Evolutionary conservation across 192 early-diverging fungal species (phyloP).

Genomic region (Chytriomyces sp.): DNA sequence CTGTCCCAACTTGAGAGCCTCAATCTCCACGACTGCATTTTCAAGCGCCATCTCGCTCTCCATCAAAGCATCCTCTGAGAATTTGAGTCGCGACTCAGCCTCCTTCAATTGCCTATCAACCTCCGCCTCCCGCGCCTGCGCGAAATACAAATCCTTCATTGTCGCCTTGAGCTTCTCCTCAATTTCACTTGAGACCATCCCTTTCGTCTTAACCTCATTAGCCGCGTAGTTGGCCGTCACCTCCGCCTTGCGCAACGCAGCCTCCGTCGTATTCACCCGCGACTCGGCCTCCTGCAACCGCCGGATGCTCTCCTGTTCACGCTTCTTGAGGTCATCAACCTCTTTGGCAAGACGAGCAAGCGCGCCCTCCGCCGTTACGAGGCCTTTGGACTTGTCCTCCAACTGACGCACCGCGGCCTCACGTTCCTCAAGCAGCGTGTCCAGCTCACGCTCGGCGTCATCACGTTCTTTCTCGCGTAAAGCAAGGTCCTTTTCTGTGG

Average conservation of each 20-base stretch:
- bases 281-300: constrained; percentile 13
- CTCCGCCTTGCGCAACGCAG: constrained; percentile 24
- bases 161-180: constrained; percentile 23
- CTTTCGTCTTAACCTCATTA: constrained; percentile 8
- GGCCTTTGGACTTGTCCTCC: neutral
- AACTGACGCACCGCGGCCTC: neutral
- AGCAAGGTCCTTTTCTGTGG: neutral
- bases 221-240: constrained; percentile 13
- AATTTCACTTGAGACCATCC: constrained; percentile 17
- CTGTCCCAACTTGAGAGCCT: neutral
- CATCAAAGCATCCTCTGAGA: constrained; percentile 27
- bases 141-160: constrained; percentile 27
- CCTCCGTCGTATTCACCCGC: constrained; percentile 12
- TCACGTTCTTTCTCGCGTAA: constrained; percentile 23
- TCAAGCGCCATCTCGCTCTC: constrained; percentile 17
- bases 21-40: constrained; percentile 4
- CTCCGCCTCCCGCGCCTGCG: constrained; percentile 15
- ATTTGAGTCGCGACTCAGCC: constrained; percentile 17
- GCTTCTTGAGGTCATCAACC: neutral
- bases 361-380: neutral
- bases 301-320: neutral
- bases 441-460: constrained; percentile 30
- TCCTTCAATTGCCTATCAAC: constrained; percentile 15
- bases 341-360: constrained; percentile 17
- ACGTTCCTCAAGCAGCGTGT: constrained; percentile 15